Percentiles rank a stretch among this genome's conserved stretches.
Conservation (phyloP, 306 rosid species). For the Rubus parviflorus region DNA sequence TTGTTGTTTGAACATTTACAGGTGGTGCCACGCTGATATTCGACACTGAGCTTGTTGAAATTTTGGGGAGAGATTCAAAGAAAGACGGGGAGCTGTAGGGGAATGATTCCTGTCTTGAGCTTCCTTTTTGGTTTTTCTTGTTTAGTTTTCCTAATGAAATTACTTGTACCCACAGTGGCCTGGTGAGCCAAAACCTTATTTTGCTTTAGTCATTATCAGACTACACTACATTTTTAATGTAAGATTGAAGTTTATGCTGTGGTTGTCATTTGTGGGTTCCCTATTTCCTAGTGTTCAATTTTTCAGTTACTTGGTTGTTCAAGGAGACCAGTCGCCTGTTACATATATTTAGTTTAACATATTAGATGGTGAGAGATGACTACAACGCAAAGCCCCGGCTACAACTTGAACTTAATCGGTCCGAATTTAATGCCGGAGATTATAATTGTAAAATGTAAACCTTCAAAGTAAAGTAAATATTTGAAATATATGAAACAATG, state of each 20-base stretch:
- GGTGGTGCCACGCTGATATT: constrained; percentile 95
- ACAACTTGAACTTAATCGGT: too few relatives aligned
- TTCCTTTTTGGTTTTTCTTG: not conserved
- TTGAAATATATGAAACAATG: too few relatives aligned
- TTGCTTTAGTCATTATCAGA: not conserved
- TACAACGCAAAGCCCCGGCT: not conserved
- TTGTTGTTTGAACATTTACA: constrained; percentile 33
- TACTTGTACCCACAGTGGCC: not conserved
- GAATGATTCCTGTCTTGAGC: not conserved
- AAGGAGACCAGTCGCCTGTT: not conserved
- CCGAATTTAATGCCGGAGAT: too few relatives aligned
- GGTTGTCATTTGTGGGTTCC: not conserved
- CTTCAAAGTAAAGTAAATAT: too few relatives aligned
- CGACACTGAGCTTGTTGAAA: constrained; percentile 92
- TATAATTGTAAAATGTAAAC: too few relatives aligned
- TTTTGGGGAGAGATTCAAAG: constrained; percentile 54
- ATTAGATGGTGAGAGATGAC: too few relatives aligned
- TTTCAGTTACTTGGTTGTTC: not conserved
- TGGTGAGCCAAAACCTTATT: not conserved
- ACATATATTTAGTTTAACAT: too few relatives aligned
- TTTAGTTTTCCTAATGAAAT: not conserved
- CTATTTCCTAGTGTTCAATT: not conserved
- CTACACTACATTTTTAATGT: not conserved
- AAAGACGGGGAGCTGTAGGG: constrained; percentile 31
- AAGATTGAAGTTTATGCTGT: not conserved